Evolutionary conservation across 1,139 yeast species (phyloP), one percentile per base, ranked within the genome.

Genomic region (Saccharomyces hybrid): DNA sequence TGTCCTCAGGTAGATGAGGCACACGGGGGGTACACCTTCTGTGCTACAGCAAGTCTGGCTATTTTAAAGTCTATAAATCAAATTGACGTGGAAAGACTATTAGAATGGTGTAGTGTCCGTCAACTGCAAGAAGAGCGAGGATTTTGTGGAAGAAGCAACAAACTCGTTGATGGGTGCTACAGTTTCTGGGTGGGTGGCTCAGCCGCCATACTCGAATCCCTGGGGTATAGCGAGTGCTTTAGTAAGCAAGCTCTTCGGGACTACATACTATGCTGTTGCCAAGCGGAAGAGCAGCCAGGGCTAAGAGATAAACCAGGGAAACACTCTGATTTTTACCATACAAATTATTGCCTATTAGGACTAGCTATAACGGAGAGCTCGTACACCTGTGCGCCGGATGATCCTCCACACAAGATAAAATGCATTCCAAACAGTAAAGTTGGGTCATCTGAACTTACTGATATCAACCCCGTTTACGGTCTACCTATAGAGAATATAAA

Each of bases 181-280:
- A 83, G 91, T 65, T 95, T 87, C 69, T 93, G 99, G 99, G 85
- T 91, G 2, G 99, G 99, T 0, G 95, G 89, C 0, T 71, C 91
- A 47, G 63, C 89, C 9, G 93, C 88, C 57, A 72, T 78, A 1
- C 68, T 84, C 0, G 62, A 76, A 2, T 70, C 66, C 0, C 64
- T 64, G 2, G 67, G 68, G 0, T 62, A 60, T 26, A 61, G 60
- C 1, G 64, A 62, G 46, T 61, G 84, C 52, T 78, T 84, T 58
- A 73, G 81, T 69, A 74, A 83, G 63, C 74, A 74, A 8, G 83
- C 82, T 0, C 71, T 93, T 48, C 79, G 77, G 55, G 77, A 80
- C 54, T 95, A 89, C 67, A 80, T 89, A 1, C 68, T 89, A 31
- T 76, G 80, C 58, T 89, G 96, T 66, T 83, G 96, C 58, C 99